Evolutionary conservation across 257 asterid genomes (phyloP), one percentile per base, ranked within the genome.

Genomic region (Petunia axillaris): DNA sequence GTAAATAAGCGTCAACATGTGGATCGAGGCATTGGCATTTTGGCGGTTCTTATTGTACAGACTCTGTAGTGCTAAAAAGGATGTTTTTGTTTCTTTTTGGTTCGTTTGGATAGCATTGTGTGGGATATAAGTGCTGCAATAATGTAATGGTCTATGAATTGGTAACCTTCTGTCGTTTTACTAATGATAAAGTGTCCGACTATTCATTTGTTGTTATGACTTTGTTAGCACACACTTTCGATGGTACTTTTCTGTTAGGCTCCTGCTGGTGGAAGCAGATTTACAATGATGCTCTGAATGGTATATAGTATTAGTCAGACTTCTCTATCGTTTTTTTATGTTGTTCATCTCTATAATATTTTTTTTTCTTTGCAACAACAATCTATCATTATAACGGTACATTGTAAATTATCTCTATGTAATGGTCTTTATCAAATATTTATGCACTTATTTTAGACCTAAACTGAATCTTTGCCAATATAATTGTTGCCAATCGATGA

Each of bases 41-140:
- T 71, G 60, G n/a, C 44, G 3, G 50, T 25, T 71, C 77, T 50
- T 71, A 35, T 71, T 71, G 77, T 71, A 71, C 77, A 71, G 77
- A 50, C 77, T 48, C n/a, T 39, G n/a, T 11, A 36, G 35, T 71
- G 77, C 25, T 48, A 43, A 48, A 71, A 48, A 8, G 60, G 77
- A 71, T 48, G 60, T 50, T 48, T 50, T 35, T 36, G 60, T 25
- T 71, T 50, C 35, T 60, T 35, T 71, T 71, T 71, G 46, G 77
- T 50, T 71, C 77, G 50, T 35, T 50, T 35, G 60, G 77, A 50
- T 48, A 48, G 11, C 41, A 71, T 71, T 38, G 41, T 71, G 60
- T 50, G 36, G 36, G 77, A 50, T 48, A 11, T 60, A 71, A 36
- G 77, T 48, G 35, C 48, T 71, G 77, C 77, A 71, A 71, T 71